A percentile compares a stretch with the other conserved stretches of the same genome.
Evolutionary conservation across 306 rosid species (phyloP).

Genomic region (Citrullus mucosospermus): DNA sequence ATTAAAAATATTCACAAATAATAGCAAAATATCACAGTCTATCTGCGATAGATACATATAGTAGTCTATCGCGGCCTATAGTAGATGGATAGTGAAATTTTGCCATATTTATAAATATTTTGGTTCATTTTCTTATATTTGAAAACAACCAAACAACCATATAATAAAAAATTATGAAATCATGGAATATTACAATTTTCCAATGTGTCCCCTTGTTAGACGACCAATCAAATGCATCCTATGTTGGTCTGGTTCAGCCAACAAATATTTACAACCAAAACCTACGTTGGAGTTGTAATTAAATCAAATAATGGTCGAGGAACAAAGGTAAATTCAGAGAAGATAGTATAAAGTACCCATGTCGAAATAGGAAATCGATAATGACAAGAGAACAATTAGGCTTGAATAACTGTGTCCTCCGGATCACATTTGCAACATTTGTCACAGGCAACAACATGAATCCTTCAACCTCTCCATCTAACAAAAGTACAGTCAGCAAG

Average conservation of each 20-base stretch:
- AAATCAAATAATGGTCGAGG: not conserved
- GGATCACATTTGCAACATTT: constrained; percentile 57
- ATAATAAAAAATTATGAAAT: not conserved
- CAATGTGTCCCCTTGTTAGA: not conserved
- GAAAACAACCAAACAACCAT: not conserved
- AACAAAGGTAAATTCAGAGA: not conserved
- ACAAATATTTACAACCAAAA: not conserved
- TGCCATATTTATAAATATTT: too few relatives aligned
- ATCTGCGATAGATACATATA: too few relatives aligned
- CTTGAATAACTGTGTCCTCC: constrained; percentile 52
- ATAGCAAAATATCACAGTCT: too few relatives aligned
- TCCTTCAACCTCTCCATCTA: constrained; percentile 91
- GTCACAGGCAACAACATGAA: constrained; percentile 55
- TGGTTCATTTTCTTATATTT: too few relatives aligned
- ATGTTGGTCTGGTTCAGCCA: not conserved
- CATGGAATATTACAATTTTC: not conserved
- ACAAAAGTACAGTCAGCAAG: constrained; percentile 7
- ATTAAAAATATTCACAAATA: too few relatives aligned
- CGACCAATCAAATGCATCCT: not conserved
- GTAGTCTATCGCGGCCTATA: too few relatives aligned
- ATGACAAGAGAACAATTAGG: constrained; percentile 64
- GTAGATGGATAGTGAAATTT: too few relatives aligned
- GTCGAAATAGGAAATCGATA: constrained; percentile 64
- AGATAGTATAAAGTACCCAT: constrained; percentile 34
- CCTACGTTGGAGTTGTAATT: not conserved